Evolutionary conservation across 2,329 filamentous ascomycete genomes (phyloP), one percentile per base, ranked within the genome.

Genomic region (Clonostachys sp.): DNA sequence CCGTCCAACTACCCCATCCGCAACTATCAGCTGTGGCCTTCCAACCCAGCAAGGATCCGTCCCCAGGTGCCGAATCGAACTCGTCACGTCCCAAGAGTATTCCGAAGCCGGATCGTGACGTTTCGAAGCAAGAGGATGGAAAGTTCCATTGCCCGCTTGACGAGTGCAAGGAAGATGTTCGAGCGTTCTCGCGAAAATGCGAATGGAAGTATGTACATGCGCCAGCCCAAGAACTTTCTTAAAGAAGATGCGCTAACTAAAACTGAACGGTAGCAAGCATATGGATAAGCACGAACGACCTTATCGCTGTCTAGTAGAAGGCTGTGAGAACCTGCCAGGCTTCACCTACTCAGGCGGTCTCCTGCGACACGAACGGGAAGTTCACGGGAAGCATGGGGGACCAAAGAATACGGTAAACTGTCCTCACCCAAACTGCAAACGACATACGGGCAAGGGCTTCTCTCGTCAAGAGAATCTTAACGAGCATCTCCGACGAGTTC

Each of bases 201-300:
- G 91, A 96, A 71, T 96, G 89, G 89, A 95, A 87, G 90, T 94
- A 73, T 80, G 88, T 79, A 33, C 48, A n/a, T 34, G 35, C 43
- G 20, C 16, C 36, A 6, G 3, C 6, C 12, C 36, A 39, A 12
- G 5, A 49, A n/a, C 38, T 49, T 4, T 33, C 44, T 38, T 5
- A 16, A 39, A 14, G 18, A 20, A 12, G 34, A 5, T 43, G 48
- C 47, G 53, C 58, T 66, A 55, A 66, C 51, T 33, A 46, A 46
- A 30, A n/a, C 17, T 39, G 6, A n/a, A 13, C 36, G 14, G 14
- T 54, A 95, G 90, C 63, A 96, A 97, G 71, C 92, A 97, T 64
- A 96, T 96, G 91, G 92, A 97, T 70, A 96, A 96, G 65, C 92
- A 97, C 64, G 91, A 96, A 57, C 80, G 92, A 12, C 92, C 92